Conservation (phyloP, 345 rosid species). For the Viola odorata region DNA sequence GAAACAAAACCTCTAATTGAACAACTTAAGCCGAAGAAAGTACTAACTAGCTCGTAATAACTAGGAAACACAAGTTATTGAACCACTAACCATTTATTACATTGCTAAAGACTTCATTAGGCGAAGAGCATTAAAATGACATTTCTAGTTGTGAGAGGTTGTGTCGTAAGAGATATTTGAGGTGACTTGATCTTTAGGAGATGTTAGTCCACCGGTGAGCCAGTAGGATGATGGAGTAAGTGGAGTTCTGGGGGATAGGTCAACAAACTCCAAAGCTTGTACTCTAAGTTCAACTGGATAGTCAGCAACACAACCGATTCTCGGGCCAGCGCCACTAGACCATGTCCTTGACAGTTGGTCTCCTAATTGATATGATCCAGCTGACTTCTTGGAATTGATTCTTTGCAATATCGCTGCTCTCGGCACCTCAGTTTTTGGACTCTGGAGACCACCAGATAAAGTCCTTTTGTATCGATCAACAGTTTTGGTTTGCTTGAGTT, state of each 20-base stretch:
- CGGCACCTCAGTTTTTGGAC: slow-evolving; percentile 65
- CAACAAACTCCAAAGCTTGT: slow-evolving; percentile 80
- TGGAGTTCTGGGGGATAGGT: slow-evolving; percentile 57
- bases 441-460: slow-evolving; percentile 71
- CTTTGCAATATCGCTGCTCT: slow-evolving; percentile 47
- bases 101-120: not conserved
- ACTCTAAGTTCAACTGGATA: slow-evolving; percentile 65
- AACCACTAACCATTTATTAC: too few species aligned
- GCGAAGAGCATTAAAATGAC: not conserved
- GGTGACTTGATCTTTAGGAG: slow-evolving; percentile 18
- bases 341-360: slow-evolving; percentile 73
- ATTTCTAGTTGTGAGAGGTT: not conserved
- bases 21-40: too few species aligned
- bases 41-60: too few species aligned
- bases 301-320: slow-evolving; percentile 86
- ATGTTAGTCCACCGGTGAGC: slow-evolving; percentile 10
- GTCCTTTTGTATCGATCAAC: slow-evolving; percentile 51
- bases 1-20: too few species aligned
- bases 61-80: too few species aligned
- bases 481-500: slow-evolving; percentile 18
- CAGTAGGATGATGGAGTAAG: slow-evolving; percentile 19
- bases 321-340: slow-evolving; percentile 82
- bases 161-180: slow-evolving; percentile 1
- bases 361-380: slow-evolving; percentile 59
- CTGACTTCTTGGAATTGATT: slow-evolving; percentile 73